Base-by-base conservation (phyloP, 352 stramenopile genomes). In the Pythium brassicae region DNA sequence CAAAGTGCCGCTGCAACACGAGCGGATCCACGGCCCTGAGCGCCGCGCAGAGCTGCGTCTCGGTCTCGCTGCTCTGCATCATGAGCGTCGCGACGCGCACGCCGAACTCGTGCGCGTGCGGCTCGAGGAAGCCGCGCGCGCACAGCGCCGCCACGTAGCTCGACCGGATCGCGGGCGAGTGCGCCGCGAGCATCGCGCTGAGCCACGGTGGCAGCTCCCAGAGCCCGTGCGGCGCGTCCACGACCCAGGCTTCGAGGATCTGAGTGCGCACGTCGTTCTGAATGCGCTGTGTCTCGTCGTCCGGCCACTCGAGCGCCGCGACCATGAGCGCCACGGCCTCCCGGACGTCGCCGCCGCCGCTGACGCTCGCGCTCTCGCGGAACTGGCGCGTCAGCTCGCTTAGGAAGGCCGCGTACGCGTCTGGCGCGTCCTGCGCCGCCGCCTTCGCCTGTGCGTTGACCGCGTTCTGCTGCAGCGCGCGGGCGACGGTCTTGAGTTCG, bases 381-480 rank as follows among this genome's bases (percentile, higher is more conserved):
- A 63, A 57, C 15, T 57, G 50, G 19, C 27, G 51, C 48, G 53
- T 47, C 29, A 44, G 19, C 3, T 54, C 22, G 10, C 26, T 25
- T 39, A 84, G 43, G 48, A 81, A 79, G 9, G 20, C 40, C 5
- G 39, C 17, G 25, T 78, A 81, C 11, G 55, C 61, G 25, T 71
- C 49, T 5, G 48, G 39, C 17, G 43, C 29, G 27, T 15, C 68
- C 47, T 8, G 53, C 19, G 27, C 59, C 35, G 25, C 59, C 61
- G 46, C 39, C 9, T 15, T 4, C 17, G 45, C 17, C 3, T 22
- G 26, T 40, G 70, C 69, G 58, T 72, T 68, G 19, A 76, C 50
- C 29, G 62, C 65, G 58, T 80, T 82, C 29, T 63, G 62, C 40
- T 82, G 69, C 19, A 84, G 59, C 2, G 64, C 68, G 32, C 69